A percentile compares a stretch with the other conserved stretches of the same genome.
These are phyloP conservation scores for Patellaria atrata DNA, from an alignment of 495 filamentous ascomycete genomes.

Conservation along the genomic window DNA sequence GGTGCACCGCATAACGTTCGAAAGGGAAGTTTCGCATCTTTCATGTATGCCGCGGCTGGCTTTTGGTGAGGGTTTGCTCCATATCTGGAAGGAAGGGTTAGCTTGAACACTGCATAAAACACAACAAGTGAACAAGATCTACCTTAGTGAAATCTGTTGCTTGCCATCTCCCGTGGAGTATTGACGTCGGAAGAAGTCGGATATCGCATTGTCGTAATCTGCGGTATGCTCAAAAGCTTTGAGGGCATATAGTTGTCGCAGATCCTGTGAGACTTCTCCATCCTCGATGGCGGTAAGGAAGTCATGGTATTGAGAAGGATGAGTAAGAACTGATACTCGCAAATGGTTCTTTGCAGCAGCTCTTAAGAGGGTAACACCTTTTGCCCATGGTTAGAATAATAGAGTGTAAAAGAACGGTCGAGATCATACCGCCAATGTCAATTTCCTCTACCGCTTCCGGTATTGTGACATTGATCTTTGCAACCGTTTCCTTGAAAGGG, in stretches of 20 bases:
- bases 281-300: conserved; percentile 80
- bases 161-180: conserved; percentile 75
- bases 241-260: conserved; percentile 73
- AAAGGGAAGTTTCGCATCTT: conserved; percentile 68
- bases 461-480: conserved; percentile 92
- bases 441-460: conserved; percentile 95
- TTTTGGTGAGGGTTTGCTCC: conserved; percentile 97
- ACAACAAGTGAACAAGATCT: no score
- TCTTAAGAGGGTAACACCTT: conserved; percentile 83
- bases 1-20: conserved; percentile 87
- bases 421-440: conserved; percentile 56
- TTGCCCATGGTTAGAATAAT: neutral
- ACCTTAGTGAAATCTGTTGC: conserved; percentile 70
- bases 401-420: neutral
- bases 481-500: conserved; percentile 94
- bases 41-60: conserved; percentile 70
- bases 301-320: conserved; percentile 82
- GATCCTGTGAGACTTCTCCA: conserved; percentile 70
- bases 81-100: no score
- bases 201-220: conserved; percentile 87
- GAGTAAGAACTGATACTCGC: conserved; percentile 86
- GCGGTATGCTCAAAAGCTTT: conserved; percentile 99
- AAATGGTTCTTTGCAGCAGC: conserved; percentile 96
- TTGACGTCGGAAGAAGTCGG: conserved; percentile 93
- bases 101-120: no score